Base-by-base conservation (phyloP, 345 rosid species). In the Eutrema japonicum region DNA sequence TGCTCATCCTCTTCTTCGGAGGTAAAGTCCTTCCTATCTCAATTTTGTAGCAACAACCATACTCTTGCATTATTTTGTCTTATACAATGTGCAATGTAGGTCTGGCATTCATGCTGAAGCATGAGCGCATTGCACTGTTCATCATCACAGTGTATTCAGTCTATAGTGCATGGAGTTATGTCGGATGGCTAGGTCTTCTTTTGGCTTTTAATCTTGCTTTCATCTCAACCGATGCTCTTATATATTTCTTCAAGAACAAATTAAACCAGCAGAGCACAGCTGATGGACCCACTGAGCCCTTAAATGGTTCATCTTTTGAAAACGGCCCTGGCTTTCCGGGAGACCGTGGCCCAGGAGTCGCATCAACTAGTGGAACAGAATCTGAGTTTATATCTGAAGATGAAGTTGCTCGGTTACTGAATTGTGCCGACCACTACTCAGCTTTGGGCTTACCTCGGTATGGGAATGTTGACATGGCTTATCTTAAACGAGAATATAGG, bases 331-430 rank as follows among this genome's bases (percentile, higher is more conserved):
- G 88, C 32, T 79, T 71, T 52, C 76, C 90, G 9, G 79, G 85
- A 26, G 96, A 92, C 77, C 78, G 83, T 82, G 78, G 90, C 57
- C 80, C 93, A 46, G 99, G 96, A 78, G 74, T 81, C 5, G 84
- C 98, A 42, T 95, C 98, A 76, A 95, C 97, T 41, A 92, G 92
- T 65, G 97, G 92, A 79, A 56, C 83, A 63, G 95, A 92, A 77
- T 74, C 92, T 37, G 99, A 90, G 74, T 73, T 86, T 70, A 87
- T 91, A 80, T 87, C 96, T 72, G 99, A 90, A 87, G 96, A 90
- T 50, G 98, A 95, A 86, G 89, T 95, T 80, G 72, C 77, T 71
- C 86, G 98, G 73, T 84, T 95, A 71, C 80, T 92, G 82, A 85
- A 72, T 73, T 95, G 96, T 68, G 50, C 80, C 35, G 97, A 95